phyloP scores from a whole-genome alignment of 192 early-diverging fungal species.

The Polychytrium aggregatum region DNA sequence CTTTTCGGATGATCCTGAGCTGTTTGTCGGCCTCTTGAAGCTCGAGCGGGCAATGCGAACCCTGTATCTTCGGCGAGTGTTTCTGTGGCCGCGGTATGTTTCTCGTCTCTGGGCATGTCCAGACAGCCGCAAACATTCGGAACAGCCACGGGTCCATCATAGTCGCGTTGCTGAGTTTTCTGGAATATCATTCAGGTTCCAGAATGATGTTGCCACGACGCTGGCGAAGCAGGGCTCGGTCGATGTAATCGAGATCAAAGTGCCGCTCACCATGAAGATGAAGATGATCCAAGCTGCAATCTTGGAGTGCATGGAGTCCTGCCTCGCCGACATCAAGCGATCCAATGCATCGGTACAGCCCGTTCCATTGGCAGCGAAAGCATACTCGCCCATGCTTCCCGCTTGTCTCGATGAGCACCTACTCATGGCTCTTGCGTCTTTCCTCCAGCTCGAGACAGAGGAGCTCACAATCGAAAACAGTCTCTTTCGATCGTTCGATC shows the following conservation, averaged over 20 bases:
- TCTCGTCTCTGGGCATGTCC: slow-evolving; percentile 15
- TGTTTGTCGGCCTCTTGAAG: slow-evolving; percentile 74
- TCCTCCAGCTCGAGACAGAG: slow-evolving; percentile 56
- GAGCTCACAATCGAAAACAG: slow-evolving; percentile 80
- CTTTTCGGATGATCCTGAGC: slow-evolving; percentile 76
- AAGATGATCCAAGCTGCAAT: slow-evolving; percentile 67
- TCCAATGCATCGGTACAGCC: slow-evolving; percentile 44
- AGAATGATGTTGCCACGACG: slow-evolving; percentile 44
- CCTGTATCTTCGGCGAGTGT: slow-evolving; percentile 68
- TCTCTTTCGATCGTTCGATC: slow-evolving; percentile 77
- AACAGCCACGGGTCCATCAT: too few relatives aligned
- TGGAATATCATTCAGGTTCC: too few relatives aligned
- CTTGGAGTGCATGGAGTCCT: slow-evolving; percentile 73
- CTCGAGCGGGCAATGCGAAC: slow-evolving; percentile 76
- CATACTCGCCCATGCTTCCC: too few relatives aligned
- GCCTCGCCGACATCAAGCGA: slow-evolving; percentile 63
- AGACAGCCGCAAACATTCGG: too few relatives aligned
- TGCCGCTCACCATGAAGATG: slow-evolving; percentile 74
- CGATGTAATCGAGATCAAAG: slow-evolving; percentile 62
- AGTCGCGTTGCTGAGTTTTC: too few relatives aligned
- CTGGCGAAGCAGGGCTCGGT: slow-evolving; percentile 31
- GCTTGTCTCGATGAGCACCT: background rate
- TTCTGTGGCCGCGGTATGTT: slow-evolving; percentile 79
- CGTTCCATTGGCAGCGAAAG: too few relatives aligned
- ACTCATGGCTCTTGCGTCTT: too few relatives aligned